Conservation (phyloP, 78 protist genomes). For the Cyanophora paradoxa region DNA sequence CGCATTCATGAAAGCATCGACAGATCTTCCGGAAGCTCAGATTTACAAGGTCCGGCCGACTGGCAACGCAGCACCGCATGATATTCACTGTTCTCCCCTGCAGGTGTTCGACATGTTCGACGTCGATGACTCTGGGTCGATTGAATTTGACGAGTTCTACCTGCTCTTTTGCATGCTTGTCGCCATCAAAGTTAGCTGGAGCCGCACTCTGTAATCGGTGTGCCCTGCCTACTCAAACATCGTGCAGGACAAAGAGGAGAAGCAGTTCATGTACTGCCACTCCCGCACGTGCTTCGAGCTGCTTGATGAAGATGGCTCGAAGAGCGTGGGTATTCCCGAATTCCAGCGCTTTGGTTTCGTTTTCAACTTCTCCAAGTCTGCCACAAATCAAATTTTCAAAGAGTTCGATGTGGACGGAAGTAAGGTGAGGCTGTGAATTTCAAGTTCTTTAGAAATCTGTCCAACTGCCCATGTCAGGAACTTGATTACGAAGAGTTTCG, state of each 20-base stretch:
- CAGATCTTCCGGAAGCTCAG: background rate
- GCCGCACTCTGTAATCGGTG: too few relatives aligned
- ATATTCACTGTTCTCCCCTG: too few relatives aligned
- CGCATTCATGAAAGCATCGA: background rate
- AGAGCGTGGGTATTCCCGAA: background rate
- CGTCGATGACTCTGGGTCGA: slow-evolving; percentile 2
- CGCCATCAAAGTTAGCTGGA: slow-evolving; percentile 1
- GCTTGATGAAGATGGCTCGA: slow-evolving; percentile 17
- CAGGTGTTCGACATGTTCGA: slow-evolving; percentile 20
- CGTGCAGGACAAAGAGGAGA: slow-evolving; percentile 7
- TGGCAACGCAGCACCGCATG: too few relatives aligned
- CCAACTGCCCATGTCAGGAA: too few relatives aligned
- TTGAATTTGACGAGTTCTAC: slow-evolving; percentile 23
- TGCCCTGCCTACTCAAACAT: too few relatives aligned
- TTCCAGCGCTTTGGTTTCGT: slow-evolving; percentile 13
- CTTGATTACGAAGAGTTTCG: slow-evolving; percentile 8
- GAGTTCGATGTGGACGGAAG: background rate
- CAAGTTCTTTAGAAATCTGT: background rate
- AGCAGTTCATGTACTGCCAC: slow-evolving; percentile 15
- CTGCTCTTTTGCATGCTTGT: slow-evolving; percentile 7
- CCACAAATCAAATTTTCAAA: background rate
- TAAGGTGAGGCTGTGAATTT: background rate
- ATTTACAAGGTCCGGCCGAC: too few relatives aligned
- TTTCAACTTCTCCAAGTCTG: background rate
- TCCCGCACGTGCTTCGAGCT: slow-evolving; percentile 28